Base-by-base conservation (phyloP, 371 early-diverging fungal genomes). In the Mucor circinelloides region DNA sequence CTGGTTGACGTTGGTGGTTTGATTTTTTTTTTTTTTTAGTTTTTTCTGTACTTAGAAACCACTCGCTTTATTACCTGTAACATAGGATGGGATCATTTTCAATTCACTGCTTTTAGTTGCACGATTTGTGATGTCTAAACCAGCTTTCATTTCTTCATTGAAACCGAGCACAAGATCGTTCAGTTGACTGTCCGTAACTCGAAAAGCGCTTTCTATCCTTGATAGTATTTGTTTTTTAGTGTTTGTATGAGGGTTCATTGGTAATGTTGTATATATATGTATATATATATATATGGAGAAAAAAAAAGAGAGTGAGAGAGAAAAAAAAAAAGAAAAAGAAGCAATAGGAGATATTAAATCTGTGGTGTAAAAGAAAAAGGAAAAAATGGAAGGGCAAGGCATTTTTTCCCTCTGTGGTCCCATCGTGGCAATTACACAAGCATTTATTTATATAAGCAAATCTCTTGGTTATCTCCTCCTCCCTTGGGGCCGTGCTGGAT, bases 81-180 rank as follows among this genome's bases (percentile, higher is more conserved):
- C 82, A 67, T 69, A 82, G 23, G 82, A 77, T 44, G 82, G 82
- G 56, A 82, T 79, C 82, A 82, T 82, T 60, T 79, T 82, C 32
- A 82, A 60, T 64, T 78, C 78, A 63, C 64, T 73, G 25, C 44
- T 34, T 58, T 66, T 62, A 19, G 50, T 50, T 38, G 28, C 40
- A 21, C 17, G 60, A 31, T 58, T 57, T 19, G 27, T 69, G 19
- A 64, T 69, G 21, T 71, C 72, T 15, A 83, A 62, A 9, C 84
- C 84, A 17, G 76, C 68, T 42, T 73, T 73, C 78, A 83, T 81
- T 76, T 83, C 84, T 42, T 83, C 73, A 31, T 70, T 69, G 52
- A 78, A 77, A 3, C 76, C 78, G n/a, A 64, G 66, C 6, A 77
- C 63, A 31, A 50, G 38, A 17, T 40, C 28, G 0, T 23, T 40